Conservation (phyloP, 805 yeast species). For the Kazachstania viticola region DNA sequence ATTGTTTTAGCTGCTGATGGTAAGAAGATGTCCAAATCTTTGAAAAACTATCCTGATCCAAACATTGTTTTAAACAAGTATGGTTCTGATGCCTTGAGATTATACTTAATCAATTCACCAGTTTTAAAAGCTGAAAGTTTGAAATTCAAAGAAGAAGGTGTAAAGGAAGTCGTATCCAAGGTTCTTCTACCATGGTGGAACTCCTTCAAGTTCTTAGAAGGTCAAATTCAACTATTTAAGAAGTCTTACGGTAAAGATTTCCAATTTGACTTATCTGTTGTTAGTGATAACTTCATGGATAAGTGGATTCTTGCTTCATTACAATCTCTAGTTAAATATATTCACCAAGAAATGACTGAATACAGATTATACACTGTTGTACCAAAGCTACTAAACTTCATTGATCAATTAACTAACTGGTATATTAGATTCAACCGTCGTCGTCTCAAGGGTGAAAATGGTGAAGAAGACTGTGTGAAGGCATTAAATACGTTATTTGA, state of each 20-base stretch:
- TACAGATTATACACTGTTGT: slow-evolving; percentile 94
- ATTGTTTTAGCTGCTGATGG: slow-evolving; percentile 96
- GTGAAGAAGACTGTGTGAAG: slow-evolving; percentile 68
- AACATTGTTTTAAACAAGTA: slow-evolving; percentile 64
- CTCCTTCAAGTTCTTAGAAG: slow-evolving; percentile 91
- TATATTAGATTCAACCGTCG: slow-evolving; percentile 96
- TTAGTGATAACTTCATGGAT: slow-evolving; percentile 88
- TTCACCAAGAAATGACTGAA: slow-evolving; percentile 80
- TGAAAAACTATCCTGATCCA: slow-evolving; percentile 97
- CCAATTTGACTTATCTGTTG: slow-evolving; percentile 52
- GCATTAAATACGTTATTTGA: slow-evolving; percentile 89
- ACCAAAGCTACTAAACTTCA: slow-evolving; percentile 76
- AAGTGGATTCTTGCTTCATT: slow-evolving; percentile 94
- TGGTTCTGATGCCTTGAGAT: slow-evolving; percentile 96
- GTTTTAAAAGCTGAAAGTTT: slow-evolving; percentile 93
- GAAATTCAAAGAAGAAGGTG: slow-evolving; percentile 98
- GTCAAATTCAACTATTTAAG: slow-evolving; percentile 75
- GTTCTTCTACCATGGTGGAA: slow-evolving; percentile 98
- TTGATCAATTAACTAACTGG: slow-evolving; percentile 96
- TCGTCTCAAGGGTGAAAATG: slow-evolving; percentile 93
- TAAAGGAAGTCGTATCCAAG: slow-evolving; percentile 91
- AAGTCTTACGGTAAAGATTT: slow-evolving; percentile 64
- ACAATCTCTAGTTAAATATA: slow-evolving; percentile 77
- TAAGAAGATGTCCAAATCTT: slow-evolving; percentile 97
- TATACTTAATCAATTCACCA: slow-evolving; percentile 94